Conservation (phyloP, 164 flowering plant species). For the Vitis rupestris region DNA sequence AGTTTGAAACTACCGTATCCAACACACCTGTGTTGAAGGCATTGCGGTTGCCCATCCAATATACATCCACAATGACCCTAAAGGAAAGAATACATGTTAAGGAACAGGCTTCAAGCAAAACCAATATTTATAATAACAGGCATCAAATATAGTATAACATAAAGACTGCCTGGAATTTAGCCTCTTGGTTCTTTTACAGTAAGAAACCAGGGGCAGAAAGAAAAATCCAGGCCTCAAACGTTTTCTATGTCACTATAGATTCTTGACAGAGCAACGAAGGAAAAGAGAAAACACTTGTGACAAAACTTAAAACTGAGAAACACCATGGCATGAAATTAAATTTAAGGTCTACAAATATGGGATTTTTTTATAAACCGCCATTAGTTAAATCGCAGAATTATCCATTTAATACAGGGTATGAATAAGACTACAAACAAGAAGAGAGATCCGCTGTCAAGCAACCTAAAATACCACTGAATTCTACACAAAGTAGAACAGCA, state of each 20-base stretch:
- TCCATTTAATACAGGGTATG: neutral
- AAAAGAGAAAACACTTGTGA: neutral
- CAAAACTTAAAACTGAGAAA: neutral
- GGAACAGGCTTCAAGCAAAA: neutral
- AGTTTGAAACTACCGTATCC: neutral
- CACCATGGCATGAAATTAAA: too few species aligned
- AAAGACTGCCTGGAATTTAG: neutral
- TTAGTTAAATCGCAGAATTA: neutral
- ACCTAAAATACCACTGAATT: neutral
- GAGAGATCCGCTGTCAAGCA: neutral
- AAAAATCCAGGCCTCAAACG: too few species aligned
- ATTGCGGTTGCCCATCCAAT: constrained; percentile 66
- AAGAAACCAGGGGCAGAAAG: neutral
- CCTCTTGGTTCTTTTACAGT: neutral
- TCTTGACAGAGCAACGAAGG: too few species aligned
- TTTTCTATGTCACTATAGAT: too few species aligned
- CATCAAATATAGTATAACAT: too few species aligned
- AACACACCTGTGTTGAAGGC: constrained; percentile 80
- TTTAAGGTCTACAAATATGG: neutral
- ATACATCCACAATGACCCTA: constrained; percentile 85
- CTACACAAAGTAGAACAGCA: neutral
- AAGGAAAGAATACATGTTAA: constrained; percentile 11
- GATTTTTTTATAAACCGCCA: too few species aligned
- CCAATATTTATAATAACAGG: neutral
- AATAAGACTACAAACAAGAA: neutral